Conservation (phyloP, 2,329 filamentous ascomycete genomes). For the Colletotrichum noveboracense region DNA sequence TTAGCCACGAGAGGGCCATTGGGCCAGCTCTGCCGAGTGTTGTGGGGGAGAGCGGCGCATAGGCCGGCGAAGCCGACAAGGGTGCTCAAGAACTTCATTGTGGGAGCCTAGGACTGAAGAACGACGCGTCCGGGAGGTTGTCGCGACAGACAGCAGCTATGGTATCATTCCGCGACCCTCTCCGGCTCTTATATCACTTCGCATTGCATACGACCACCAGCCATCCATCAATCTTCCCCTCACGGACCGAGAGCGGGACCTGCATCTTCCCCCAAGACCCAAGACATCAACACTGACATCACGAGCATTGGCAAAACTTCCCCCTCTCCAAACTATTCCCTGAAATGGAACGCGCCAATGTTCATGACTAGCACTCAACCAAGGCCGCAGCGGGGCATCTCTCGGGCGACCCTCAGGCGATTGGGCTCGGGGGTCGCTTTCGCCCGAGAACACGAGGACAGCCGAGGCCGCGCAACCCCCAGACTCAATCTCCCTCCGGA, state of each 20-base stretch:
- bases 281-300: conserved; percentile 8
- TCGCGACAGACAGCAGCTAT: background rate
- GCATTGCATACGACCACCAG: background rate
- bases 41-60: conserved; percentile 5
- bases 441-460: conserved; percentile 3
- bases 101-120: background rate
- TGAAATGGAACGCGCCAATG: background rate
- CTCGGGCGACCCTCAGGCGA: background rate
- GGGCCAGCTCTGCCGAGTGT: conserved; percentile 36
- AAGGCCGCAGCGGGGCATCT: conserved; percentile 16
- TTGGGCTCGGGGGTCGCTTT: background rate
- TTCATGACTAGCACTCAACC: conserved; percentile 1
- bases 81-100: conserved; percentile 23
- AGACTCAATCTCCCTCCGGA: background rate
- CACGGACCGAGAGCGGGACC: conserved; percentile 7
- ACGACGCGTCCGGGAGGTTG: background rate
- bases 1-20: conserved; percentile 46
- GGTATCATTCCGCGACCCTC: background rate
- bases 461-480: background rate
- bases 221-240: background rate
- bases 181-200: background rate
- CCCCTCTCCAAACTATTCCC: background rate
- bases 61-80: conserved; percentile 22
- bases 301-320: conserved; percentile 5
- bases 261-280: background rate